Base-by-base conservation (phyloP, 1,284 basidiomycete genomes). In the Naganishia albida region DNA sequence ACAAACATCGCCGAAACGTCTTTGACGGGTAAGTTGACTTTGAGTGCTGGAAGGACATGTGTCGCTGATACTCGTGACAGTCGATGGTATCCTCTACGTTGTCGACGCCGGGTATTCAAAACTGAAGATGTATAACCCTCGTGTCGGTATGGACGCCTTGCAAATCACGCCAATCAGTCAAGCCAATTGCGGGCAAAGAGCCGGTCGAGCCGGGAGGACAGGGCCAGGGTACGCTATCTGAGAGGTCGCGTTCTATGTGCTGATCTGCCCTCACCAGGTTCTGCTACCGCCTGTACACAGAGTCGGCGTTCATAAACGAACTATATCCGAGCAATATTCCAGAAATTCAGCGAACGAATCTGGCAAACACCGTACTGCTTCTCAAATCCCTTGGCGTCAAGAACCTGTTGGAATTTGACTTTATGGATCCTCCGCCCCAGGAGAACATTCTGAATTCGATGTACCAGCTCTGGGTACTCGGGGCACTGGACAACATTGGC, bases 1-100 rank as follows among this genome's bases (percentile, higher is more conserved):
- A 99, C 96, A 7, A 99, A 99, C 78, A 99, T 99, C 69, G 96
- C 96, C 3, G 96, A 99, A 80, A 99, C 96, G 0, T 99, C 95
- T 2, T 80, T 99, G 67, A 97, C 93, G 8, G 89, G 90, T 89
- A 70, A 62, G 83, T 66, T 0, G 52, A 68, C 1, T 13, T 34
- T 57, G 2, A 15, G 3, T 1, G 8, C 18, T 25, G 50, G 2
- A 10, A 15, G 34, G 15, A 20, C 26, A 25, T 20, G 23, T 15
- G 34, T 38, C 13, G 51, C 64, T 67, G 12, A 66, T n/a, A 38
- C 30, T 28, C 6, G 18, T 62, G 25, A 54, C 76, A 87, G 94
- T 99, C 67, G 96, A 99, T 73, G 96, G 96, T 73, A 99, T 99
- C 73, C 83, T 97, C 59, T 99, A 90, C 72, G 96, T 99, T 40